These are phyloP conservation scores for Hordeum pubiflorum DNA, from an alignment of 202 grass and related monocot species.

Conservation along the genomic window DNA sequence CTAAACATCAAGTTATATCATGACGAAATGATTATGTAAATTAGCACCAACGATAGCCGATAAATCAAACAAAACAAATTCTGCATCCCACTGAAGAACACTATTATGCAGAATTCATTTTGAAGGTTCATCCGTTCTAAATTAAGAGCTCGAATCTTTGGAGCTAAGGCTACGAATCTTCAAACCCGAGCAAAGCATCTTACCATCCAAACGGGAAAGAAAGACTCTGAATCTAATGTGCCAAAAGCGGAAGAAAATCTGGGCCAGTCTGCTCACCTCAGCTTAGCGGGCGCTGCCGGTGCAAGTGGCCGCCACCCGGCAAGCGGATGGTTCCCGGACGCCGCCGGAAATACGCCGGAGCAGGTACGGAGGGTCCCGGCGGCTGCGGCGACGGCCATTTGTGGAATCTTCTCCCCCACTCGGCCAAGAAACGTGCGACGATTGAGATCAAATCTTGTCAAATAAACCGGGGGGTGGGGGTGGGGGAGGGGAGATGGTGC, in stretches of 20 bases:
- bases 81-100: not conserved
- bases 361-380: slow-evolving; percentile 36
- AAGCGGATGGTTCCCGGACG: not conserved
- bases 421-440: slow-evolving; percentile 22
- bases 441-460: slow-evolving; percentile 31
- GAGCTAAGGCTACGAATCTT: not conserved
- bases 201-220: not conserved
- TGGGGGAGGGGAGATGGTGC: not conserved
- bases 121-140: not conserved
- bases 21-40: slow-evolving; percentile 1
- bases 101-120: not conserved
- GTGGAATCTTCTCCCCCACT: slow-evolving; percentile 24
- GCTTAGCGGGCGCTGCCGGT: slow-evolving; percentile 24
- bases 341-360: slow-evolving; percentile 38
- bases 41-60: not conserved
- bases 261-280: slow-evolving; percentile 42
- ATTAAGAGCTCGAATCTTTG: not conserved
- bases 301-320: slow-evolving; percentile 21
- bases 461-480: slow-evolving; percentile 12
- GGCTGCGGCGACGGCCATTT: slow-evolving; percentile 47
- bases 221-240: not conserved
- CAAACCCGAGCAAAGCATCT: not conserved
- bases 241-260: not conserved
- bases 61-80: not conserved
- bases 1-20: not conserved